Evolutionary conservation across 345 rosid species (phyloP).

Genomic region (Linum usitatissimum): DNA sequence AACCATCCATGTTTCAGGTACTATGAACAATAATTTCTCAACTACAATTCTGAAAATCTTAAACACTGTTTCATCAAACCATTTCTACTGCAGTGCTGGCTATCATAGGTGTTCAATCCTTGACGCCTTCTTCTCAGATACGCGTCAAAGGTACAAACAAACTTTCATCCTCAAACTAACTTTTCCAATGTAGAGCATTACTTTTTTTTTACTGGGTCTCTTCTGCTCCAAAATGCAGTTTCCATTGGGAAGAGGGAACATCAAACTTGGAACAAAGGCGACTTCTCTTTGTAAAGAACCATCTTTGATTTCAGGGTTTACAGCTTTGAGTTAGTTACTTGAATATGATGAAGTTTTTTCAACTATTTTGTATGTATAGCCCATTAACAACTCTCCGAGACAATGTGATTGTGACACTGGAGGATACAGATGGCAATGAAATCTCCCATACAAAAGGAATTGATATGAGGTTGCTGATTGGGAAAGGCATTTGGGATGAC

Average conservation of each 20-base stretch:
- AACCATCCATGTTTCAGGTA: conserved; percentile 82
- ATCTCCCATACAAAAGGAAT: conserved; percentile 45
- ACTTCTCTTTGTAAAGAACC: conserved; percentile 56
- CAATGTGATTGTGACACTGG: conserved; percentile 45
- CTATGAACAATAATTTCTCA: conserved; percentile 3
- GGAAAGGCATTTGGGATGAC: conserved; percentile 69
- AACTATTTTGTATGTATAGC: conserved; percentile 30
- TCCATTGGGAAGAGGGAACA: conserved; percentile 72
- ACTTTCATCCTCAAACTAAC: not conserved
- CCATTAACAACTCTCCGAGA: conserved; percentile 68
- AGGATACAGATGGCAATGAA: conserved; percentile 49
- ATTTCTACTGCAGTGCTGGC: conserved; percentile 42
- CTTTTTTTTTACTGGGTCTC: conserved; percentile 4
- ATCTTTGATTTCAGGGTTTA: not conserved
- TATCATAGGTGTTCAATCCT: conserved; percentile 36
- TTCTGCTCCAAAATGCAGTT: conserved; percentile 37
- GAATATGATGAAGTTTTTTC: conserved; percentile 3
- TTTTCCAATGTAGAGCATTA: not conserved
- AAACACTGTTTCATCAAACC: not conserved
- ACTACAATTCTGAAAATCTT: conserved; percentile 15
- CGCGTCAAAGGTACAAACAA: conserved; percentile 51
- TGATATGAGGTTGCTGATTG: conserved; percentile 63
- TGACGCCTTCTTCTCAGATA: conserved; percentile 31
- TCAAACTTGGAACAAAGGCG: conserved; percentile 47
- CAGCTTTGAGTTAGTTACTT: not conserved